Conservation (phyloP, 202 grass and related monocot species). For the Musa balbisiana region DNA sequence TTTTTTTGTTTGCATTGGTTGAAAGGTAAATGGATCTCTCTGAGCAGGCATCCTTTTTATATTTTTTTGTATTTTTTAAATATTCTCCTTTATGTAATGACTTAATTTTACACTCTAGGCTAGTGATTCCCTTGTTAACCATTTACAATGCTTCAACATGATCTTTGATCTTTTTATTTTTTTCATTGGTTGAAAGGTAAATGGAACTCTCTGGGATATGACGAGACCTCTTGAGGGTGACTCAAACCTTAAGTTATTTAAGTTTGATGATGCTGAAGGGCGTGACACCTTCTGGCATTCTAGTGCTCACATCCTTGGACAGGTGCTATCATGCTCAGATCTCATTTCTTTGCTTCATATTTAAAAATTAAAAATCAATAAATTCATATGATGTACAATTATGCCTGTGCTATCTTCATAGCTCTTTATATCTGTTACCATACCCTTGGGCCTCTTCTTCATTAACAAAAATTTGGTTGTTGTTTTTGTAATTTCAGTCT, state of each 20-base stretch:
- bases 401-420: too few species aligned
- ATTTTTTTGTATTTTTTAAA: not conserved
- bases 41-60: slow-evolving; percentile 16
- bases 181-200: slow-evolving; percentile 34
- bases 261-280: slow-evolving; percentile 84
- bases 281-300: slow-evolving; percentile 98
- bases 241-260: slow-evolving; percentile 78
- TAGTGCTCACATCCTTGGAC: slow-evolving; percentile 96
- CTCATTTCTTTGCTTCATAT: not conserved
- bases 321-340: slow-evolving; percentile 36
- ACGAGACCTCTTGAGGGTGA: slow-evolving; percentile 72
- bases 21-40: slow-evolving; percentile 58
- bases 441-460: too few species aligned
- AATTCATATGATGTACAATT: not conserved
- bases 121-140: not conserved
- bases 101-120: not conserved
- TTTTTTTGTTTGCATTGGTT: slow-evolving; percentile 1
- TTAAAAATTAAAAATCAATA: not conserved
- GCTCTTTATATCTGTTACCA: too few species aligned
- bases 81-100: not conserved
- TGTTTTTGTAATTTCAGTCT: slow-evolving; percentile 39
- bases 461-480: not conserved
- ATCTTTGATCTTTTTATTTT: not conserved
- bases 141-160: not conserved
- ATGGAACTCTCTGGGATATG: slow-evolving; percentile 94